Conservation (phyloP, 495 filamentous ascomycete species). For the Chaetomium fimeti region DNA sequence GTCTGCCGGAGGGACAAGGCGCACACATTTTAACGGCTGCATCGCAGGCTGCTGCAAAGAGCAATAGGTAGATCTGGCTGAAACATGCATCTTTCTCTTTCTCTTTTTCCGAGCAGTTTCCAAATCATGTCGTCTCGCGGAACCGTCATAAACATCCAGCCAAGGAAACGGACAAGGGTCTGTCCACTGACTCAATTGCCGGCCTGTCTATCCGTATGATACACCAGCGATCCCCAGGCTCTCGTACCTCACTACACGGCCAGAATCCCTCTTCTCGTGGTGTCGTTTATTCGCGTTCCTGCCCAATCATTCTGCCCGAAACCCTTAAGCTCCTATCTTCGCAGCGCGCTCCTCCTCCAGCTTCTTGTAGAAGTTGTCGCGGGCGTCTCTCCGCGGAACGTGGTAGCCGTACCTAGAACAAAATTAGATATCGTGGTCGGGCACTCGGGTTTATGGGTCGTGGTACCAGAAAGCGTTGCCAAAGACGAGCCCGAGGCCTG, state of each 20-base stretch:
- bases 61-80: conserved; percentile 4
- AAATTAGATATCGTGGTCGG: conserved; percentile 24
- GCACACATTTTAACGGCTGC: background rate
- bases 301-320: background rate
- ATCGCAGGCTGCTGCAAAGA: background rate
- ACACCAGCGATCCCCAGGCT: conserved; percentile 15
- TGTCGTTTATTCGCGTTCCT: conserved; percentile 3
- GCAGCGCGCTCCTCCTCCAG: conserved; percentile 49
- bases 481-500: conserved; percentile 47
- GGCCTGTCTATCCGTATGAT: conserved; percentile 25
- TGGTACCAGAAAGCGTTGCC: conserved; percentile 51
- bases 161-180: conserved; percentile 17
- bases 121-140: background rate
- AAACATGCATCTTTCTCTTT: background rate
- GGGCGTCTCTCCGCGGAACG: conserved; percentile 50
- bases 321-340: conserved; percentile 26
- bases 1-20: background rate
- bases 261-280: background rate
- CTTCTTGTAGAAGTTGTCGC: conserved; percentile 49
- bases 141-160: background rate
- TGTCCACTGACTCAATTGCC: conserved; percentile 21
- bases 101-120: background rate
- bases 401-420: conserved; percentile 52
- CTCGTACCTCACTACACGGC: background rate
- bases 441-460: conserved; percentile 13